A percentile compares a stretch with the other conserved stretches of the same genome.
Conservation (phyloP, 345 rosid genomes). For the Gossypium mustelinum region DNA sequence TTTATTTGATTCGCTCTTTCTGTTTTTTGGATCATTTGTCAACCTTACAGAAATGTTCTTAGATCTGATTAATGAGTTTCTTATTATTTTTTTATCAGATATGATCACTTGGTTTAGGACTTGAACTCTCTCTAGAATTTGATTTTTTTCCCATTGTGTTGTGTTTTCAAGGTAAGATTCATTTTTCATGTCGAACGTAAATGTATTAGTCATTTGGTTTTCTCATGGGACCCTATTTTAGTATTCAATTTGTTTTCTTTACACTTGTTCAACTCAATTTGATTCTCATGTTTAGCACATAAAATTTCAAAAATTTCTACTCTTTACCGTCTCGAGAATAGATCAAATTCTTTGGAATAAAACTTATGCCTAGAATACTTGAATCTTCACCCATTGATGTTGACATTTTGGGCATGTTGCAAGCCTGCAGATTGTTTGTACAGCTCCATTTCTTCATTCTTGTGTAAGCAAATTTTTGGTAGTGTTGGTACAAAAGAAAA, state of each 20-base stretch:
- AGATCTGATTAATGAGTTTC: not conserved
- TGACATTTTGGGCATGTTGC: conserved; percentile 27
- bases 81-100: not conserved
- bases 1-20: not conserved
- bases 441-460: conserved; percentile 83
- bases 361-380: conserved; percentile 35
- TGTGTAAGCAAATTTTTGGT: conserved; percentile 59
- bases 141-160: not conserved
- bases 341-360: conserved; percentile 52
- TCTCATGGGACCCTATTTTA: not conserved
- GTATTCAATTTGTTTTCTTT: not conserved
- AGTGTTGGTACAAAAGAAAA: conserved; percentile 26
- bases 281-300: not conserved
- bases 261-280: not conserved
- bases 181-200: not conserved
- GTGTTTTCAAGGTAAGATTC: conserved; percentile 4
- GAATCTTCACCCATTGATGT: conserved; percentile 19
- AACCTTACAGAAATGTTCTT: not conserved
- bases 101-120: conserved; percentile 7
- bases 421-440: conserved; percentile 52
- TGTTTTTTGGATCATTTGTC: not conserved
- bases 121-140: not conserved
- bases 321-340: conserved; percentile 21
- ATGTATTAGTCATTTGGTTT: not conserved
- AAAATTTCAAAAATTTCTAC: conserved; percentile 14